Base-by-base conservation (phyloP, 768 basidiomycete genomes). In the Collybia nuda region DNA sequence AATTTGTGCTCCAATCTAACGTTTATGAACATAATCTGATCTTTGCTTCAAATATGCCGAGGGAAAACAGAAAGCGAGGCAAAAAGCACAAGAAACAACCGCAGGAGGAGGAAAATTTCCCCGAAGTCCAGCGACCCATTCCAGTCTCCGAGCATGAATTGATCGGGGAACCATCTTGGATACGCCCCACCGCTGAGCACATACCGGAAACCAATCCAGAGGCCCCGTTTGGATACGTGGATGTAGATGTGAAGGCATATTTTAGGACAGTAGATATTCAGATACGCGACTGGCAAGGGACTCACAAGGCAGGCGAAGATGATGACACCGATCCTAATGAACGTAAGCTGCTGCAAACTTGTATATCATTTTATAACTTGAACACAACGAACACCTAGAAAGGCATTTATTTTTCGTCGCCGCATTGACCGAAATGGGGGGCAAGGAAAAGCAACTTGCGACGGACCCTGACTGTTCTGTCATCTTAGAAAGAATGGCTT, bases 391-490 rank as follows among this genome's bases (percentile, higher is more conserved):
- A 11, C 32, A 32, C 6, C 45, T 64, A 91, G 93, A 90, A 60
- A 79, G 85, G 47, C 80, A 84, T 17, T 69, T 89, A 51, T 90
- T 96, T 59, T 80, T 96, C 47, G 70, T 86, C 23, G 89, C 93
- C 1, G 92, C 93, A 17, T 70, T 98, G 23, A 76, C 78, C 15
- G 92, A 97, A 60, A 88, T 97, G 81, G 76, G 77, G 19, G 86
- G 81, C 5, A 93, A 96, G 65, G 97, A 98, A 69, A 86, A 87
- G 45, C 85, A 88, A 53, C 81, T 97, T 9, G 85, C 93, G 0
- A 94, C 94, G 1, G 97, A 99, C 67, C 90, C 92, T 5, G 94
- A 98, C 52, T 95, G 93, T 61, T 93, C 95, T 1, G 76, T 88
- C 9, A 81, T 98, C 40, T 66, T 99, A 47, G 97, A 99, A 67